Base-by-base conservation (phyloP, 1,284 basidiomycete genomes). In the Boletellus deceptivus region DNA sequence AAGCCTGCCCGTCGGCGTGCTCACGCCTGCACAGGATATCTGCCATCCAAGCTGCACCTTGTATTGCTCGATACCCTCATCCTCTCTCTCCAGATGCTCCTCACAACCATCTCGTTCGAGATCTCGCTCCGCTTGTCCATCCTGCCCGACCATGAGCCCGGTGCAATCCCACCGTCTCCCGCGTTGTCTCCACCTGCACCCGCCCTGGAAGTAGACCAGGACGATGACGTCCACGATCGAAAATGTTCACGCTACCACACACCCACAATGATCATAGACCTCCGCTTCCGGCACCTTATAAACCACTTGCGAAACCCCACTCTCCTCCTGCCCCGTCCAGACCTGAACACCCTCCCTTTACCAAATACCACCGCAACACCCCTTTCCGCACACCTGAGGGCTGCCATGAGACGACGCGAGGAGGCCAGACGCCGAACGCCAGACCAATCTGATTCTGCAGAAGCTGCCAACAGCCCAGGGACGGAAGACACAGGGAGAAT, bases 41-140 rank as follows among this genome's bases (percentile, higher is more conserved):
- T 64, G 33, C 84, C 88, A 18, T 82, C 84, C 37, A 84, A 74
- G 64, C 50, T 76, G 11, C 82, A 84, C 55, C 74, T 90, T 31
- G 68, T 90, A 46, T 68, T 71, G 29, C 75, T 90, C 52, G 88
- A 90, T 70, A 59, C 80, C 59, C 65, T 78, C 66, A 87, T 90
- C 54, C 70, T 89, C 31, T 65, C 75, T 55, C 74, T 89, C 27
- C 83, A 89, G 60, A 61, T 83, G 49, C 57, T 87, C 45, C 79
- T 86, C 67, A 75, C 77, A 10, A 79, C 77, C 38, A 79, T 90
- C 55, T 76, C 84, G 22, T 88, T 83, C 67, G 87, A 89, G 62
- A 77, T 80, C 42, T 70, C 65, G 11, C 65, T 75, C 11, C 57
- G 64, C 43, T 58, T 62, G 5, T 68, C 67, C 11, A 63, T 67